Percentiles rank a stretch among this genome's conserved stretches.
Evolutionary conservation across 208 protist species (phyloP).

Genomic region (Lotmaria passim): DNA sequence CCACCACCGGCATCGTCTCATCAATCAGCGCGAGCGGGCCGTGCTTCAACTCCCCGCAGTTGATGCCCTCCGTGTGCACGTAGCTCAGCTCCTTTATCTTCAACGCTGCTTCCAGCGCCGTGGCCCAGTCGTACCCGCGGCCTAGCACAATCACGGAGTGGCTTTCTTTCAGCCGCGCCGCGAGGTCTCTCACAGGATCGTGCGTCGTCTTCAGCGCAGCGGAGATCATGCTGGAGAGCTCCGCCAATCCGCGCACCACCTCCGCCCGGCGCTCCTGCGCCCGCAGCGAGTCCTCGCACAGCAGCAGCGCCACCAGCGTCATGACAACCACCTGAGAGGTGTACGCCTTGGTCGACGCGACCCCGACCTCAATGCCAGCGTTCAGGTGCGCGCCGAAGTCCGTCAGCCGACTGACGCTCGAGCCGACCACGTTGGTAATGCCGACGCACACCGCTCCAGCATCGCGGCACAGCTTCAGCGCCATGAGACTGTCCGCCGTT

Average conservation of each 20-base stretch:
- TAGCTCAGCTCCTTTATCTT: conserved; percentile 99
- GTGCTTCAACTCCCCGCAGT: conserved; percentile 97
- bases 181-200: conserved; percentile 65
- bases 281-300: conserved; percentile 67
- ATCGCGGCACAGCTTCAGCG: conserved; percentile 84
- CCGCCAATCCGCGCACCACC: conserved; percentile 71
- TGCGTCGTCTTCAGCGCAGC: conserved; percentile 63
- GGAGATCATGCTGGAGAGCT: conserved; percentile 62
- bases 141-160: conserved; percentile 88
- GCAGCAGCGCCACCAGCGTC: conserved; percentile 88
- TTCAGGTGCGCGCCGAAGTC: conserved; percentile 91
- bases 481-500: conserved; percentile 94
- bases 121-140: conserved; percentile 93
- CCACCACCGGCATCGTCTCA: conserved; percentile 90
- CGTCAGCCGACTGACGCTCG: conserved; percentile 86
- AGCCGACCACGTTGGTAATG: conserved; percentile 95
- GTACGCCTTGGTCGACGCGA: conserved; percentile 97
- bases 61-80: conserved; percentile 97
- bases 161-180: conserved; percentile 57
- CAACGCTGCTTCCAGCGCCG: conserved; percentile 93
- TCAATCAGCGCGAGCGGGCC: conserved; percentile 98
- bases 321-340: conserved; percentile 94
- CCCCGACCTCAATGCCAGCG: conserved; percentile 95
- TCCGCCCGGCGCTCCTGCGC: conserved; percentile 54
- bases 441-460: conserved; percentile 85